These are phyloP conservation scores for Amanita pseudoporphyria DNA, from an alignment of 768 basidiomycete genomes.

Conservation along the genomic window DNA sequence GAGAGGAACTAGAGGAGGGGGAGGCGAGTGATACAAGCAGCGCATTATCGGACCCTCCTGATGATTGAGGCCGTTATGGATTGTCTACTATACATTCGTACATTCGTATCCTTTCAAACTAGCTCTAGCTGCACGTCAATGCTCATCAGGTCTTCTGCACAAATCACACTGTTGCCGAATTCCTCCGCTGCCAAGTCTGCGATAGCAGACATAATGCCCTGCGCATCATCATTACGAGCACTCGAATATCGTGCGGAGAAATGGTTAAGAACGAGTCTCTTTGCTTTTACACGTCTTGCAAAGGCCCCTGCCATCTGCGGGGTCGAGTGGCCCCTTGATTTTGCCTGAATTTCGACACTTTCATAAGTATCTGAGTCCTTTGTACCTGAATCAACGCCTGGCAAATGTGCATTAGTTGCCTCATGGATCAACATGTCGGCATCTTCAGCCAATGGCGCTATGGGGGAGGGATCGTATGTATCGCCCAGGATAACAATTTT, in stretches of 20 bases:
- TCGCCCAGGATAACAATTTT: slow-evolving; percentile 82
- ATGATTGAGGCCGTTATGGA: slow-evolving; percentile 27
- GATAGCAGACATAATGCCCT: slow-evolving; percentile 55
- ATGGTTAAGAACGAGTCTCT: slow-evolving; percentile 68
- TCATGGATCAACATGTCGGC: slow-evolving; percentile 80
- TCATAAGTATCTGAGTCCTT: slow-evolving; percentile 54
- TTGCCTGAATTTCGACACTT: slow-evolving; percentile 51
- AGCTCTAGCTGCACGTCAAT: slow-evolving; percentile 40
- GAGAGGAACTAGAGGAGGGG: slow-evolving; percentile 79
- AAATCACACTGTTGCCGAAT: slow-evolving; percentile 49
- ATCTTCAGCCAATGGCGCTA: slow-evolving; percentile 47
- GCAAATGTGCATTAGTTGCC: slow-evolving; percentile 81
- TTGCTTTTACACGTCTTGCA: slow-evolving; percentile 54
- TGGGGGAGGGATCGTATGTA: slow-evolving; percentile 70
- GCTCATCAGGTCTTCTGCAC: slow-evolving; percentile 71
- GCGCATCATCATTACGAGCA: slow-evolving; percentile 42
- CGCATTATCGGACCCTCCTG: slow-evolving; percentile 68
- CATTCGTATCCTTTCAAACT: slow-evolving; percentile 13
- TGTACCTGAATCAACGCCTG: slow-evolving; percentile 47
- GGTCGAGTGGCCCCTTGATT: slow-evolving; percentile 81
- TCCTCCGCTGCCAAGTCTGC: slow-evolving; percentile 40
- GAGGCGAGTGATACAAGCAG: slow-evolving; percentile 80
- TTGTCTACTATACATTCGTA: slow-evolving; percentile 4
- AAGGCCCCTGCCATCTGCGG: slow-evolving; percentile 86
- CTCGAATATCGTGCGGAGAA: slow-evolving; percentile 78